Evolutionary conservation across 495 filamentous ascomycete genomes (phyloP).

Genomic region (Monascus purpureus): DNA sequence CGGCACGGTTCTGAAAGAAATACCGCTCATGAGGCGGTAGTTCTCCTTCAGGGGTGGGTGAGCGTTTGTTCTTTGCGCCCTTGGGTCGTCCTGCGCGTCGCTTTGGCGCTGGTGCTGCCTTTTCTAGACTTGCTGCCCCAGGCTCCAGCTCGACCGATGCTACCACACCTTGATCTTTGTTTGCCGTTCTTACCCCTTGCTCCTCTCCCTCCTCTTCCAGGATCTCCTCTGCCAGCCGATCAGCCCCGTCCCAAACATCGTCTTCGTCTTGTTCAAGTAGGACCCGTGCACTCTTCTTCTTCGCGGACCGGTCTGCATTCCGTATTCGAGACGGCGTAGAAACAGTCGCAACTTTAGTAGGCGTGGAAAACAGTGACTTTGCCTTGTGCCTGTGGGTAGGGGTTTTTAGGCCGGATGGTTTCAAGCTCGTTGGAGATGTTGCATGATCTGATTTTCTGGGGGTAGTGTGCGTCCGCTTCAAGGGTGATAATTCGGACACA

Average conservation of each 20-base stretch:
- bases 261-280: slow-evolving; percentile 62
- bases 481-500: slow-evolving; percentile 15
- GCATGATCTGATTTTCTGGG: slow-evolving; percentile 23
- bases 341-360: slow-evolving; percentile 16
- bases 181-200: slow-evolving; percentile 13
- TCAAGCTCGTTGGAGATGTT: slow-evolving; percentile 16
- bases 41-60: slow-evolving; percentile 65
- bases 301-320: slow-evolving; percentile 69
- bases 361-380: slow-evolving; percentile 26
- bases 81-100: slow-evolving; percentile 45
- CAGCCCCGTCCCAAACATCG: slow-evolving; percentile 61
- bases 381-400: slow-evolving; percentile 30
- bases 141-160: slow-evolving; percentile 23
- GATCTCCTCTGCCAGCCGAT: slow-evolving; percentile 60
- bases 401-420: slow-evolving; percentile 29
- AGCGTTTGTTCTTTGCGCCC: slow-evolving; percentile 48
- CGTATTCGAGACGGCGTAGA: slow-evolving; percentile 42
- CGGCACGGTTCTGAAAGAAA: slow-evolving; percentile 82
- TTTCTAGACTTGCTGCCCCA: slow-evolving; percentile 13
- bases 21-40: slow-evolving; percentile 81
- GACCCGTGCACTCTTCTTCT: slow-evolving; percentile 67
- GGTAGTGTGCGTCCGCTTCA: slow-evolving; percentile 18
- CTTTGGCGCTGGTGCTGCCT: slow-evolving; percentile 36
- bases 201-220: slow-evolving; percentile 36
- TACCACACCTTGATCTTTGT: slow-evolving; percentile 24